Conservation (phyloP, 192 early-diverging fungal genomes). For the Podila epicladia region DNA sequence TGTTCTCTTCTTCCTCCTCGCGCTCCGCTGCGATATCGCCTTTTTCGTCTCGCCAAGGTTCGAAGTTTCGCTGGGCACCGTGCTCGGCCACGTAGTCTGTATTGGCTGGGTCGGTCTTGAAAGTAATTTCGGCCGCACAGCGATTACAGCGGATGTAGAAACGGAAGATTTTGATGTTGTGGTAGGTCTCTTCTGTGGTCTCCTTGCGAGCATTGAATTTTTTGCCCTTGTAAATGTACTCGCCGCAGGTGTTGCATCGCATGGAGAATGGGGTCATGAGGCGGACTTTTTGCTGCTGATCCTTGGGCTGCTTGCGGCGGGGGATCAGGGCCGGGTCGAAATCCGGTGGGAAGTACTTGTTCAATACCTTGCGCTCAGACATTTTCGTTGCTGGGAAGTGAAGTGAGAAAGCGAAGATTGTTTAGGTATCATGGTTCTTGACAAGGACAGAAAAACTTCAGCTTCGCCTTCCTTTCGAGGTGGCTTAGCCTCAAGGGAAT, state of each 20-base stretch:
- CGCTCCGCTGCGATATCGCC: slow-evolving; percentile 68
- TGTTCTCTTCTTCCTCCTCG: slow-evolving; percentile 86
- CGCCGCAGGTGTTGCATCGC: slow-evolving; percentile 95
- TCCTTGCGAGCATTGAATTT: slow-evolving; percentile 99
- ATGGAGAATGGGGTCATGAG: slow-evolving; percentile 99
- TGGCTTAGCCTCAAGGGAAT: background rate
- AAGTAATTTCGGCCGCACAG: slow-evolving; percentile 98
- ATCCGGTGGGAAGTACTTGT: slow-evolving; percentile 97
- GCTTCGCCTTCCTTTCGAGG: background rate
- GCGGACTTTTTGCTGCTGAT: slow-evolving; percentile 94
- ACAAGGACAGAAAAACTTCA: background rate
- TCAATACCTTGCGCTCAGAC: slow-evolving; percentile 85
- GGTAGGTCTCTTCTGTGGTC: slow-evolving; percentile 78
- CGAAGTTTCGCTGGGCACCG: slow-evolving; percentile 94
- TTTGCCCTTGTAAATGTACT: slow-evolving; percentile 97
- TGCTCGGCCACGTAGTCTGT: slow-evolving; percentile 94
- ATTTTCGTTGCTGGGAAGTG: slow-evolving; percentile 1
- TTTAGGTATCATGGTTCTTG: background rate
- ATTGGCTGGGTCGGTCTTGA: slow-evolving; percentile 97
- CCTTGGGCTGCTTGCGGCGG: slow-evolving; percentile 80
- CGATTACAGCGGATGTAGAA: slow-evolving; percentile 89
- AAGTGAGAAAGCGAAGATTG: background rate
- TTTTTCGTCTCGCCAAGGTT: slow-evolving; percentile 86
- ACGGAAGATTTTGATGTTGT: slow-evolving; percentile 77
- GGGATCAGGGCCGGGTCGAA: slow-evolving; percentile 96